phyloP scores from a whole-genome alignment of 768 basidiomycete species.

The Lactarius pseudohatsudake region DNA sequence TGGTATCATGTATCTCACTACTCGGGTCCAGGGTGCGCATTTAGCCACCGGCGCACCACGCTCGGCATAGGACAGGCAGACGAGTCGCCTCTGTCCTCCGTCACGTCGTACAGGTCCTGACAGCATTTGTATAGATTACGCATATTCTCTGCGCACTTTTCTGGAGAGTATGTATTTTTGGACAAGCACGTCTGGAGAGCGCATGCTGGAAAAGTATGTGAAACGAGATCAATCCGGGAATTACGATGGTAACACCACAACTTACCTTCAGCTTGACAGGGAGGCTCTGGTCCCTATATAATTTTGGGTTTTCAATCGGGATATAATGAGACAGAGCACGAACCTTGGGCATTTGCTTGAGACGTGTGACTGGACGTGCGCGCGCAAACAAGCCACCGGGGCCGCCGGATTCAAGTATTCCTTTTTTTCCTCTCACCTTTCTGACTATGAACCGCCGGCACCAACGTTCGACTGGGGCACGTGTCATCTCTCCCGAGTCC shows the following conservation, averaged over 20 bases:
- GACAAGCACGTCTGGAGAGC: slow-evolving; percentile 60
- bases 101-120: slow-evolving; percentile 50
- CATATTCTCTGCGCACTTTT: slow-evolving; percentile 55
- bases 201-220: slow-evolving; percentile 48
- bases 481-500: too few relatives aligned
- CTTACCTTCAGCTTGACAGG: slow-evolving; percentile 29
- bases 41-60: slow-evolving; percentile 60
- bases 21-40: slow-evolving; percentile 41
- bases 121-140: slow-evolving; percentile 63
- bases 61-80: slow-evolving; percentile 60
- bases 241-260: background rate
- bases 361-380: background rate
- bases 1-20: background rate
- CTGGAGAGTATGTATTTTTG: slow-evolving; percentile 62
- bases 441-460: too few relatives aligned
- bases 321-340: slow-evolving; percentile 6
- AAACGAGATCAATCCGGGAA: background rate
- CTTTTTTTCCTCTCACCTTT: too few relatives aligned
- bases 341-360: slow-evolving; percentile 10
- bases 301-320: background rate
- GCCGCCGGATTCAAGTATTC: too few relatives aligned
- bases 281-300: slow-evolving; percentile 15
- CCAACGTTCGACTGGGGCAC: too few relatives aligned
- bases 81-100: slow-evolving; percentile 44
- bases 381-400: background rate